Conservation (phyloP, 2,329 filamentous ascomycete genomes). For the Lachnellula cervina region DNA sequence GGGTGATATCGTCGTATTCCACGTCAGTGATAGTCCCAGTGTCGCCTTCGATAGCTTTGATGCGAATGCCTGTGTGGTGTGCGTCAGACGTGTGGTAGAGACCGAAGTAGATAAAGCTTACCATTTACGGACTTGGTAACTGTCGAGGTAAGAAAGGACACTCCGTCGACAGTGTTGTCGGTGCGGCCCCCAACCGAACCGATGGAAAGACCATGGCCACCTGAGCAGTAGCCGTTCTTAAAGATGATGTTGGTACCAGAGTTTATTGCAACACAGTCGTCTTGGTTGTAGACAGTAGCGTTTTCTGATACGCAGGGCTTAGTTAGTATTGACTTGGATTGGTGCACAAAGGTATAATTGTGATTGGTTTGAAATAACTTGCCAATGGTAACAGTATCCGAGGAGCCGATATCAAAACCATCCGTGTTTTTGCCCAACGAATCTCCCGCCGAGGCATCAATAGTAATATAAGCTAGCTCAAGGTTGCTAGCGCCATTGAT, state of each 20-base stretch:
- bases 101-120: conserved; percentile 35
- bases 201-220: conserved; percentile 46
- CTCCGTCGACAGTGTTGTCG: conserved; percentile 48
- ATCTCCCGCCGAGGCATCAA: conserved; percentile 53
- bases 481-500: conserved; percentile 40
- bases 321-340: neutral
- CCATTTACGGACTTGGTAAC: conserved; percentile 49
- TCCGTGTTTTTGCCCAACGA: conserved; percentile 46
- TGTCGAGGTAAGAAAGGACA: conserved; percentile 44
- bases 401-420: conserved; percentile 44
- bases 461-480: conserved; percentile 44
- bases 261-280: conserved; percentile 55
- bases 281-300: conserved; percentile 51
- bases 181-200: conserved; percentile 52
- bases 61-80: conserved; percentile 44
- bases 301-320: conserved; percentile 10
- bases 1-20: conserved; percentile 47
- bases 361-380: conserved; percentile 8
- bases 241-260: conserved; percentile 38
- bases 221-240: conserved; percentile 21
- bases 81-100: conserved; percentile 33
- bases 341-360: no score
- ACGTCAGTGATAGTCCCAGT: conserved; percentile 49
- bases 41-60: conserved; percentile 50
- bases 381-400: conserved; percentile 43